Conservation (phyloP, 768 basidiomycete genomes). For the Chalciporus sphaerocephalus region DNA sequence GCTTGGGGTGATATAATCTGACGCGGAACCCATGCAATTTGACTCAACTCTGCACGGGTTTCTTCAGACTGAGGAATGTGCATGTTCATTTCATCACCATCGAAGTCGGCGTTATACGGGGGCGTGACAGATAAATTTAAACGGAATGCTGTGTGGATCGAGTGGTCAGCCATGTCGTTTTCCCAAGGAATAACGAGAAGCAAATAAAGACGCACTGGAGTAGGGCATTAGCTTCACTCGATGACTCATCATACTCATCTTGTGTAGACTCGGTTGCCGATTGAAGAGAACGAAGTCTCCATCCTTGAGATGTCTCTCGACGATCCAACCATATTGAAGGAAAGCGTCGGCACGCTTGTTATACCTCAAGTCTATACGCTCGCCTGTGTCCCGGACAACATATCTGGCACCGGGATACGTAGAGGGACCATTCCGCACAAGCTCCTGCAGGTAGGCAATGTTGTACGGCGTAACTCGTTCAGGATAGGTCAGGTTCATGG, state of each 20-base stretch:
- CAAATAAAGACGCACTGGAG: constrained; percentile 64
- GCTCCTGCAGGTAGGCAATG: constrained; percentile 87
- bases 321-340: constrained; percentile 97
- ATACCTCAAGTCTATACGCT: constrained; percentile 94
- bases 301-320: constrained; percentile 95
- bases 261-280: constrained; percentile 96
- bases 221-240: constrained; percentile 96
- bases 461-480: constrained; percentile 99
- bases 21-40: constrained; percentile 97
- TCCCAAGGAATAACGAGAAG: not conserved
- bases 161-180: constrained; percentile 17
- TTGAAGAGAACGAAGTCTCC: constrained; percentile 88
- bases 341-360: constrained; percentile 95
- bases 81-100: constrained; percentile 99
- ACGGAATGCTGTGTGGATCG: constrained; percentile 75
- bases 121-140: constrained; percentile 97
- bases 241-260: constrained; percentile 99
- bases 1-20: constrained; percentile 99
- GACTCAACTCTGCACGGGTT: constrained; percentile 94
- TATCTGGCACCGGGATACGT: constrained; percentile 95
- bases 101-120: constrained; percentile 99
- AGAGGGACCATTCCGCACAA: constrained; percentile 92
- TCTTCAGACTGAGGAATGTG: constrained; percentile 99
- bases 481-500: constrained; percentile 96
- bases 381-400: constrained; percentile 94